Conservation (phyloP, 805 yeast genomes). For the Candida silvicultrix region DNA sequence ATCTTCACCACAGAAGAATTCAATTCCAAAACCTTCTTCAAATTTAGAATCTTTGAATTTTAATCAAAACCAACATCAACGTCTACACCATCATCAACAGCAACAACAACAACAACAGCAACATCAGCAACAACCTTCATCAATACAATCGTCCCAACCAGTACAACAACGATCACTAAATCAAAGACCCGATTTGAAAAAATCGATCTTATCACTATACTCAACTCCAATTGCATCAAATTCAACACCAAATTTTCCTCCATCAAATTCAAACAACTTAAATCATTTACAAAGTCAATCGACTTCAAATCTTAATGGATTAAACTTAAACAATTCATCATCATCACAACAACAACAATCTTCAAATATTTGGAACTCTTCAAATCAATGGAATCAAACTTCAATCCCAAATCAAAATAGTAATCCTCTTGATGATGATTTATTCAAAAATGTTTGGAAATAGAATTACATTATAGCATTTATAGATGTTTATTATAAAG, state of each 20-base stretch:
- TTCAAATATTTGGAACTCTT: neutral
- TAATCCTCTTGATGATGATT: slow-evolving; percentile 49
- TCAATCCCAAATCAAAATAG: neutral
- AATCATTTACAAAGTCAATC: slow-evolving; percentile 10
- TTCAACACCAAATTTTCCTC: slow-evolving; percentile 18
- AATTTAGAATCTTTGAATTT: neutral
- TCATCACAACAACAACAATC: neutral
- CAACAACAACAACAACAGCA: slow-evolving; percentile 8
- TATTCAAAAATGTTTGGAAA: slow-evolving; percentile 67
- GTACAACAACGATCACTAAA: slow-evolving; percentile 10
- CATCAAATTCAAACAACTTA: neutral
- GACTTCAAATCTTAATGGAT: neutral
- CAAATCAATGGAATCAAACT: neutral
- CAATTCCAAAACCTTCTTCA: neutral
- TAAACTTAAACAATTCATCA: neutral
- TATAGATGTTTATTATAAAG: neutral
- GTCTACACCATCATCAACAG: slow-evolving; percentile 11
- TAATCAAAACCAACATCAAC: slow-evolving; percentile 2
- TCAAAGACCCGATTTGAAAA: slow-evolving; percentile 79
- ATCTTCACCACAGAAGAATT: slow-evolving; percentile 2
- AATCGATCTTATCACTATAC: slow-evolving; percentile 85
- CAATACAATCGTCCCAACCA: slow-evolving; percentile 4
- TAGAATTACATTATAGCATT: slow-evolving; percentile 18
- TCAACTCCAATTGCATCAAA: slow-evolving; percentile 41
- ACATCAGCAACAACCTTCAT: slow-evolving; percentile 9